Percentiles rank a stretch among this genome's conserved stretches.
Conservation (phyloP, 208 protist genomes). For the Acanthamoeba lenticulata region DNA sequence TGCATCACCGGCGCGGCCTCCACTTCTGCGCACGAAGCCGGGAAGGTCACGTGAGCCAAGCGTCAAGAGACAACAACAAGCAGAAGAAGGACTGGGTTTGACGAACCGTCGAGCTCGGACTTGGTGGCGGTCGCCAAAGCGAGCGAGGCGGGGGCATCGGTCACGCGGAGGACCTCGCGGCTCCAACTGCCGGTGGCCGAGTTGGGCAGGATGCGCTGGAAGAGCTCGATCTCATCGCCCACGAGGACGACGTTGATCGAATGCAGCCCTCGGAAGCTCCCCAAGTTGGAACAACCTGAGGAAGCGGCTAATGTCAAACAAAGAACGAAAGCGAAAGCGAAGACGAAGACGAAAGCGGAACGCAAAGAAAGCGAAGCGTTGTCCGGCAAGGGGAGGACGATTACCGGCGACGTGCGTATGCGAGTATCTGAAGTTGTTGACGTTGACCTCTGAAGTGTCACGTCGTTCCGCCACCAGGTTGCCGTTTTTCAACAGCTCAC, state of each 20-base stretch:
- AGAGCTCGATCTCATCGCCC: background rate
- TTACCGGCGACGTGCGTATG: background rate
- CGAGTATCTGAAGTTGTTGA: background rate
- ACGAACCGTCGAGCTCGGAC: no score
- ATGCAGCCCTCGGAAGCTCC: background rate
- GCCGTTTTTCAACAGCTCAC: background rate
- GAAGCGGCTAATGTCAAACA: background rate
- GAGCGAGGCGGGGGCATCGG: background rate
- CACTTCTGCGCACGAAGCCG: background rate
- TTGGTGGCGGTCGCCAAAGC: background rate
- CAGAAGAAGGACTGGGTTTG: background rate
- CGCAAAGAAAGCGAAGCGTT: background rate
- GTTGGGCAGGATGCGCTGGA: background rate
- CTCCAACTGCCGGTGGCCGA: background rate
- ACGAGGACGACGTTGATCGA: background rate
- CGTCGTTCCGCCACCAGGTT: background rate
- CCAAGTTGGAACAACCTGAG: background rate
- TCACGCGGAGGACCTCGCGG: background rate
- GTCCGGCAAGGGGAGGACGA: background rate
- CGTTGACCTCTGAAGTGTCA: background rate
- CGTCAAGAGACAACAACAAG: background rate
- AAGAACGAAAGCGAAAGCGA: background rate
- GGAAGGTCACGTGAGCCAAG: no score
- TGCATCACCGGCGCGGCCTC: background rate
- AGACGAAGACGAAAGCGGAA: background rate